These are phyloP conservation scores for Myxozyma kluyveri DNA, from an alignment of 805 yeast genomes.

Conservation along the genomic window DNA sequence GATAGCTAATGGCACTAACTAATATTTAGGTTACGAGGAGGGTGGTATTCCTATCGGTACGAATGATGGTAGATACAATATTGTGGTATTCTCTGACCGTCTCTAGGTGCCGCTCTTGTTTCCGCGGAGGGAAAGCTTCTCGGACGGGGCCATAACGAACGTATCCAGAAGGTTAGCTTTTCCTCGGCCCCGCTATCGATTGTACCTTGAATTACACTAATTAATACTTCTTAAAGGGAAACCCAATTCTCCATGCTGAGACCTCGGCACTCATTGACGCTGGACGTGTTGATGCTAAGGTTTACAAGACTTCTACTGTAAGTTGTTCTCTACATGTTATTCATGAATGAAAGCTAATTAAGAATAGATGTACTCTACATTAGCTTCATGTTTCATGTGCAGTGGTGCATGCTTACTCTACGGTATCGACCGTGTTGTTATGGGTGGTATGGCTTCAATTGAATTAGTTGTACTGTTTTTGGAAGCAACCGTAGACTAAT, in stretches of 20 bases:
- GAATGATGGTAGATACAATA: conserved; percentile 29
- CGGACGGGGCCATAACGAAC: conserved; percentile 86
- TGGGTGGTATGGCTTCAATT: conserved; percentile 48
- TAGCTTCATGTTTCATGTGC: conserved; percentile 95
- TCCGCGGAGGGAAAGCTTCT: conserved; percentile 73
- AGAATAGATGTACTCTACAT: conserved; percentile 68
- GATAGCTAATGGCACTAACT: background rate
- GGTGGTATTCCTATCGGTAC: conserved; percentile 84
- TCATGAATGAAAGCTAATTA: background rate
- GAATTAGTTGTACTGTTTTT: background rate
- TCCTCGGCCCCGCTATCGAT: background rate
- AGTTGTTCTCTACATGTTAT: background rate
- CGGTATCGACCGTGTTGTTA: conserved; percentile 80
- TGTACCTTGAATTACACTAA: background rate
- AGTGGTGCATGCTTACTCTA: conserved; percentile 88
- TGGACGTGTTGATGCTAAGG: conserved; percentile 77
- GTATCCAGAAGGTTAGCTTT: conserved; percentile 73
- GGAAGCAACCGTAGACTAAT: background rate
- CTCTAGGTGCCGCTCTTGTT: conserved; percentile 63
- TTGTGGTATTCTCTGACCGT: background rate
- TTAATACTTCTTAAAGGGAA: conserved; percentile 5
- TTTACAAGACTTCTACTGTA: conserved; percentile 73
- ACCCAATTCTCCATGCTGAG: conserved; percentile 83
- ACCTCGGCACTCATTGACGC: conserved; percentile 85
- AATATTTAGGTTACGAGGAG: conserved; percentile 55